A percentile compares a stretch with the other conserved stretches of the same genome.
phyloP scores from a whole-genome alignment of 106 monocot genomes.

The Gastrodia elata region DNA sequence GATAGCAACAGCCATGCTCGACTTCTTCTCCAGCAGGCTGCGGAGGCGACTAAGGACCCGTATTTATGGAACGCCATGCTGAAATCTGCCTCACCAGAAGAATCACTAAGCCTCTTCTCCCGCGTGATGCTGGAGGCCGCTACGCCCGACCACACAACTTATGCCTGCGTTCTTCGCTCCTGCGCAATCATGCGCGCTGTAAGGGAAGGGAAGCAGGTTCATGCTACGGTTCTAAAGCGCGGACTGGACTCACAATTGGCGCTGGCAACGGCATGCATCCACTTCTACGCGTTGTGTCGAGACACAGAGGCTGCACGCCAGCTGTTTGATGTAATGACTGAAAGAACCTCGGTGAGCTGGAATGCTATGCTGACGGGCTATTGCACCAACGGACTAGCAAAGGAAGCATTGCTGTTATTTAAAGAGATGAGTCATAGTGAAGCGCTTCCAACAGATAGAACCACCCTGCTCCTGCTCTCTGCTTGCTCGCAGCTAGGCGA shows the following conservation, averaged over 20 bases:
- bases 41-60: not conserved
- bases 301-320: slow-evolving; percentile 12
- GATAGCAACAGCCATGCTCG: not conserved
- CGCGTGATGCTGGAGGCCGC: not conserved
- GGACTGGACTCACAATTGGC: slow-evolving; percentile 8
- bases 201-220: slow-evolving; percentile 15
- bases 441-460: slow-evolving; percentile 22
- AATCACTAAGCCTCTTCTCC: slow-evolving; percentile 19
- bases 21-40: slow-evolving; percentile 3
- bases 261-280: slow-evolving; percentile 23
- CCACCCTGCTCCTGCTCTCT: slow-evolving; percentile 19
- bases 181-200: slow-evolving; percentile 13
- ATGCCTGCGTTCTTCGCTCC: slow-evolving; percentile 18
- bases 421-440: not conserved
- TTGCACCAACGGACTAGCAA: slow-evolving; percentile 3
- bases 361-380: slow-evolving; percentile 23
- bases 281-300: slow-evolving; percentile 24
- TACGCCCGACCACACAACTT: slow-evolving; percentile 8
- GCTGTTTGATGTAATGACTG: slow-evolving; percentile 36
- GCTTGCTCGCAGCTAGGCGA: slow-evolving; percentile 30
- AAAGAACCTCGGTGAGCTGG: slow-evolving; percentile 12
- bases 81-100: slow-evolving; percentile 10
- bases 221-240: slow-evolving; percentile 15
- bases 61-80: slow-evolving; percentile 16
- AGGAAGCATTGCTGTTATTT: slow-evolving; percentile 18